Conservation (phyloP, 202 grass and related monocot genomes). For the Alloteropsis angusta region DNA sequence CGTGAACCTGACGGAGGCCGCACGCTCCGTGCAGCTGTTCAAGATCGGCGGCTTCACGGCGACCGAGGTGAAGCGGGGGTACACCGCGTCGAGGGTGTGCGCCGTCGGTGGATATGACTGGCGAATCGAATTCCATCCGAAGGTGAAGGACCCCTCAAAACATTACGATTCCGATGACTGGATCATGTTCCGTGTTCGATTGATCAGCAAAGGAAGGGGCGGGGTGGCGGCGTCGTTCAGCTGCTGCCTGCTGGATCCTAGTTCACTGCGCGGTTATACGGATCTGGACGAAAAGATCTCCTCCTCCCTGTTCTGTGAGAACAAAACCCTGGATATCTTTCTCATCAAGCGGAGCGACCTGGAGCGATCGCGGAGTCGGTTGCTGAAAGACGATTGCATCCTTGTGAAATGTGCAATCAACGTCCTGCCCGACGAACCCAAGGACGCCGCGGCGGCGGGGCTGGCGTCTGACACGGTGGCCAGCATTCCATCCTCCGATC, state of each 20-base stretch:
- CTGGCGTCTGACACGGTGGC: not conserved
- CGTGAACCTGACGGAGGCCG: not conserved
- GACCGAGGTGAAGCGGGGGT: not conserved
- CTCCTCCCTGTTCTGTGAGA: not conserved
- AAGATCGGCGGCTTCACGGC: not conserved
- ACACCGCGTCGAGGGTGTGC: not conserved
- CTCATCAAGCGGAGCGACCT: not conserved
- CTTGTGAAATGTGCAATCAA: not conserved
- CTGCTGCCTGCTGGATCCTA: not conserved
- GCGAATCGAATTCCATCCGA: not conserved
- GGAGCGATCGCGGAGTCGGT: not conserved
- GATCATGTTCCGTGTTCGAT: not conserved
- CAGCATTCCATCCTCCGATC: not conserved
- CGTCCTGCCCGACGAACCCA: not conserved
- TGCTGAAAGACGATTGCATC: not conserved
- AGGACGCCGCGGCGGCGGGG: not conserved
- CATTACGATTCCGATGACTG: too few species aligned
- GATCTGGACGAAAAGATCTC: not conserved
- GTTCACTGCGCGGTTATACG: not conserved
- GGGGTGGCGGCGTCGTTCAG: not conserved
- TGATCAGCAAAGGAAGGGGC: not conserved
- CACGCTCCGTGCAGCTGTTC: not conserved
- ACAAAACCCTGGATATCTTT: not conserved
- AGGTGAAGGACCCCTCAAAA: too few species aligned
- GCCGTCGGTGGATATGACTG: not conserved